Percentiles rank a stretch among this genome's conserved stretches.
Evolutionary conservation across 768 basidiomycete genomes (phyloP).

Genomic region (Boletus pseudo-olivaceus): DNA sequence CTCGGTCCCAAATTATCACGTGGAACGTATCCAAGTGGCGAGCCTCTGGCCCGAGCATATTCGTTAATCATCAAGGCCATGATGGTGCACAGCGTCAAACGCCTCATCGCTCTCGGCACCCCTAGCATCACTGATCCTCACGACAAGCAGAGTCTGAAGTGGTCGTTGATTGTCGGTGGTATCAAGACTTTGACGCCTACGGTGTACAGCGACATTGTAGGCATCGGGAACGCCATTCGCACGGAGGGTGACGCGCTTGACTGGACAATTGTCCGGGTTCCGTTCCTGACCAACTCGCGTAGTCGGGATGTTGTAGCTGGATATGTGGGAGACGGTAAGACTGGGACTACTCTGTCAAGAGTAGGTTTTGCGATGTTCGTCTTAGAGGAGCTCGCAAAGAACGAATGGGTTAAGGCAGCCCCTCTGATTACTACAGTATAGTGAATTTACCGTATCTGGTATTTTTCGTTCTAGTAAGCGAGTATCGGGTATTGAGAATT

Average conservation of each 20-base stretch:
- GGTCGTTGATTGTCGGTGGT: slow-evolving; percentile 36
- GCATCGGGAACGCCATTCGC: slow-evolving; percentile 55
- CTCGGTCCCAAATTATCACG: slow-evolving; percentile 49
- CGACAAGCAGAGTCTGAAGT: slow-evolving; percentile 51
- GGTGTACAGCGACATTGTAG: slow-evolving; percentile 69
- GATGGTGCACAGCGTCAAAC: slow-evolving; percentile 47
- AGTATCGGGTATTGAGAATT: background rate
- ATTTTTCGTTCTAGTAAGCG: background rate
- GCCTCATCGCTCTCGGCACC: slow-evolving; percentile 66
- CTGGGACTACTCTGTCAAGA: slow-evolving; percentile 48
- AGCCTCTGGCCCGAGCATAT: slow-evolving; percentile 64
- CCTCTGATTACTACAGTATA: slow-evolving; percentile 29
- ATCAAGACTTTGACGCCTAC: slow-evolving; percentile 41
- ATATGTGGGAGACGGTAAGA: slow-evolving; percentile 63
- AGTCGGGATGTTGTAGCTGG: slow-evolving; percentile 51
- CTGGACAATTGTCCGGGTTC: slow-evolving; percentile 72
- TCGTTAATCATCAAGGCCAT: slow-evolving; percentile 52
- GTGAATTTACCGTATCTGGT: background rate
- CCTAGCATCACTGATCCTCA: slow-evolving; percentile 57
- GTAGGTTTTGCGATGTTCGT: slow-evolving; percentile 60
- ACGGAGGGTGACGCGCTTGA: slow-evolving; percentile 47
- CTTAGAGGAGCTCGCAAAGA: slow-evolving; percentile 51
- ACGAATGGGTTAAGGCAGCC: slow-evolving; percentile 53
- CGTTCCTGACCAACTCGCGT: slow-evolving; percentile 50
- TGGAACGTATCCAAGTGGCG: slow-evolving; percentile 42